Conservation (phyloP, 257 asterid species). For the Nicotiana noctiflora region DNA sequence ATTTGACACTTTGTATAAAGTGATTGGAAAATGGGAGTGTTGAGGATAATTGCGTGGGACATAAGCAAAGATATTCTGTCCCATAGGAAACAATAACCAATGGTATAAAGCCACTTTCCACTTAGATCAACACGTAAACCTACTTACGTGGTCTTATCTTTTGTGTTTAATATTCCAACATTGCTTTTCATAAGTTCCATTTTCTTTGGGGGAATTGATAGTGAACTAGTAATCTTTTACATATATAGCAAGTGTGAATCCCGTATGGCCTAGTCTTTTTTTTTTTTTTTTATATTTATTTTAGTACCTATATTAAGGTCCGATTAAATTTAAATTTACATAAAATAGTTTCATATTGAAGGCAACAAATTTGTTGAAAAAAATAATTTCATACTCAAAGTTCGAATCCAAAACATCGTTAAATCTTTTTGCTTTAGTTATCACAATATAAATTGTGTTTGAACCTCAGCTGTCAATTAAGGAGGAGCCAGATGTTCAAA, state of each 20-base stretch:
- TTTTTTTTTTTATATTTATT: too few species aligned
- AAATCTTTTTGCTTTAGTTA: not conserved
- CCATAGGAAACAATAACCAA: not conserved
- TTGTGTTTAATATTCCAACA: not conserved
- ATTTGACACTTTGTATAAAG: slow-evolving; percentile 12
- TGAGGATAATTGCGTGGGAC: slow-evolving; percentile 20
- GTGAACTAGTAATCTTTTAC: not conserved
- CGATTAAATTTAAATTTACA: too few species aligned
- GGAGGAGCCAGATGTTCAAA: not conserved
- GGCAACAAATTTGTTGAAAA: rapidly evolving
- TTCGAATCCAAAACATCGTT: rapidly evolving
- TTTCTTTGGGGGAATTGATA: not conserved
- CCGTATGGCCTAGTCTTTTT: not conserved
- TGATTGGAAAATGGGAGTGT: not conserved
- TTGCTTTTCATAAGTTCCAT: not conserved
- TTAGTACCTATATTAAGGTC: too few species aligned
- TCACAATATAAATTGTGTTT: not conserved
- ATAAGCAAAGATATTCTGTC: slow-evolving; percentile 29
- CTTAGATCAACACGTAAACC: not conserved
- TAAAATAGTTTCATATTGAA: too few species aligned
- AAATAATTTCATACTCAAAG: too few species aligned
- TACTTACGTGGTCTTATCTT: slow-evolving; percentile 17
- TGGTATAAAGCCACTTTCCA: slow-evolving; percentile 15
- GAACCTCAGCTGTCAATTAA: not conserved
- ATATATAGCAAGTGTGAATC: not conserved